Evolutionary conservation across 2,329 filamentous ascomycete genomes (phyloP).

Genomic region (Diplodia sapinea): DNA sequence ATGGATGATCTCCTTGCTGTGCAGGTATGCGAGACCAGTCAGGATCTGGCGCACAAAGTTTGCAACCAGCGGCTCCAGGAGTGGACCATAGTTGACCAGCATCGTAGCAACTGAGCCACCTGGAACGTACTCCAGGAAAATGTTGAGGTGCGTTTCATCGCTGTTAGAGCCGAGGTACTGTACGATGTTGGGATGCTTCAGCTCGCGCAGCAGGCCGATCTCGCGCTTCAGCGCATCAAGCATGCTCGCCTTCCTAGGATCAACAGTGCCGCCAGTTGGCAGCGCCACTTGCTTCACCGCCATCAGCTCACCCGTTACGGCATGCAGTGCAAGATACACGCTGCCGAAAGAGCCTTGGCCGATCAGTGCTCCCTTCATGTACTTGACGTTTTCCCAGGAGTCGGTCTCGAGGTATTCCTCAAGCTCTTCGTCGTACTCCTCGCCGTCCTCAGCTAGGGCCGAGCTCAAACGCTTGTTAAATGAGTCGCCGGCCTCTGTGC

Average conservation of each 20-base stretch:
- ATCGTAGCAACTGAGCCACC: constrained; percentile 97
- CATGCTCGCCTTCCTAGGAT: constrained; percentile 96
- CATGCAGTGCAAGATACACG: constrained; percentile 92
- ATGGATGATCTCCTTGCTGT: constrained; percentile 95
- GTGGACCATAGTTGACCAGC: constrained; percentile 96
- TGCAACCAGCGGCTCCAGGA: constrained; percentile 89
- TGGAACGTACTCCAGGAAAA: constrained; percentile 99
- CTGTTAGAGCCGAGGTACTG: constrained; percentile 96
- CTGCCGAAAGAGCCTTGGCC: constrained; percentile 96
- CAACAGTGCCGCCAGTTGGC: constrained; percentile 74
- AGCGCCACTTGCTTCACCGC: constrained; percentile 98
- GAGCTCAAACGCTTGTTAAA: constrained; percentile 82
- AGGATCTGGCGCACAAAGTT: constrained; percentile 98
- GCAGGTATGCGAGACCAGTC: constrained; percentile 88
- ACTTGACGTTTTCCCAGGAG: constrained; percentile 95
- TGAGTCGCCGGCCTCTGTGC: constrained; percentile 68
- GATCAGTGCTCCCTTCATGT: constrained; percentile 98
- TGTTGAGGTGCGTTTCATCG: constrained; percentile 90
- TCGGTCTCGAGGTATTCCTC: constrained; percentile 89
- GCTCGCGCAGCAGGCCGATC: constrained; percentile 89
- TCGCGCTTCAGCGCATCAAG: constrained; percentile 96
- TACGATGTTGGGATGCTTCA: constrained; percentile 96
- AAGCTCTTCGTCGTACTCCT: constrained; percentile 87
- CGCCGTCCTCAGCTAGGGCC: constrained; percentile 86
- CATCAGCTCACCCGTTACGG: constrained; percentile 94